Evolutionary conservation across 768 basidiomycete genomes (phyloP), one percentile per base, ranked within the genome.

Genomic region (Auricularia cornea): DNA sequence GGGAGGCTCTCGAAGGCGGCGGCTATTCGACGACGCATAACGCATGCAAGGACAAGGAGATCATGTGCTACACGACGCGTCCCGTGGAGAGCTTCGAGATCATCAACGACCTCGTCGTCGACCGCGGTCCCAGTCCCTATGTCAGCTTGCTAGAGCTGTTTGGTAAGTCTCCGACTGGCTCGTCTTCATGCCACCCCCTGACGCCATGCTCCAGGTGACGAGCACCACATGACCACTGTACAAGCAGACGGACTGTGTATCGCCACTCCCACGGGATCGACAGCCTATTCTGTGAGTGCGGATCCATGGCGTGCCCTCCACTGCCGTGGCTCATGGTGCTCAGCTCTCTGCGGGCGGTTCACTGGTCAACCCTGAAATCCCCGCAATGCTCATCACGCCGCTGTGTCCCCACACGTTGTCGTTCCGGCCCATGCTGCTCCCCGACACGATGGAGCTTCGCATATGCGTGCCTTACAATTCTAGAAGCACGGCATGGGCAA

Each of bases 381-480:
- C 97, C 0, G 92, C 97, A 1, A 81, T 99, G 62, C 80, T 98
- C 64, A 96, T 99, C 69, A 95, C 95, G 1, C 97, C 97, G 4
- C 95, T 99, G 66, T 98, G 96, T 72, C 97, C 97, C 0, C 97
- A 99, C 72, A 99, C 97, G 0, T 83, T 99, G 16, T 98, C 95
- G 30, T 99, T 99, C 83, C 85, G 97, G 52, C 97, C 97, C 3
- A 98, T 99, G 95, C 84, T 99, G 5, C 80, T 99, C 28, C 97
- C 97, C 6, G 97, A 99, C 71, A 95, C 90, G 70, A 98, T 98
- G 94, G 96, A 98, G 70, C 81, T 99, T 41, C 87, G 97, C 3
- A 92, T 99, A 35, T 98, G 96, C 69, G 97, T 99, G n/a, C 97
- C 97, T 10, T 98, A 93, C 79, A 98, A 98, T 74, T 97, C 94